These are phyloP conservation scores for Penicillium sp. DNA, from an alignment of 2,329 filamentous ascomycete species.

Conservation along the genomic window DNA sequence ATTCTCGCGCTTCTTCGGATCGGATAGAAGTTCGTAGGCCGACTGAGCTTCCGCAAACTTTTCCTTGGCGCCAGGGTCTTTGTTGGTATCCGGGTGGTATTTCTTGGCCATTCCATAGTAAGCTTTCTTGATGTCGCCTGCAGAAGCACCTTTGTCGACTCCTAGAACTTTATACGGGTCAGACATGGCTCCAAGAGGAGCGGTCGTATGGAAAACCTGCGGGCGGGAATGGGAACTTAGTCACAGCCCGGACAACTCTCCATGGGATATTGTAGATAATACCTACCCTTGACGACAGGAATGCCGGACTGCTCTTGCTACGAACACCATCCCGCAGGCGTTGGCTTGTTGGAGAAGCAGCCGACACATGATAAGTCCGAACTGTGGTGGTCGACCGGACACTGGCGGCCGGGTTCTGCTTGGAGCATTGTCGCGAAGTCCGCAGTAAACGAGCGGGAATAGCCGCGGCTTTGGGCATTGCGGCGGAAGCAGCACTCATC, in stretches of 20 bases:
- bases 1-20: constrained; percentile 83
- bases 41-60: constrained; percentile 87
- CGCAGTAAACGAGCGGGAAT: constrained; percentile 37
- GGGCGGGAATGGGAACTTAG: no score
- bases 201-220: constrained; percentile 39
- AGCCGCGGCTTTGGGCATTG: constrained; percentile 37
- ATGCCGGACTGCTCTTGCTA: constrained; percentile 22
- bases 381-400: constrained; percentile 29
- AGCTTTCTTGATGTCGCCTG: constrained; percentile 90
- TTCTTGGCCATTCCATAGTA: constrained; percentile 98
- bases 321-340: constrained; percentile 22
- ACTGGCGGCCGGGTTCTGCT: constrained; percentile 23
- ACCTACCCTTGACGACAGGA: constrained; percentile 28
- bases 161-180: constrained; percentile 85
- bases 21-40: constrained; percentile 86
- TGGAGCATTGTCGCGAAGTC: constrained; percentile 34
- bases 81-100: constrained; percentile 96
- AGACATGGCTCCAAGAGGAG: constrained; percentile 58
- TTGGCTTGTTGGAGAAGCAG: constrained; percentile 21
- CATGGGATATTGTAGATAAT: no score
- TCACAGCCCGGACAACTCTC: no score
- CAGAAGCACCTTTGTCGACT: constrained; percentile 68
- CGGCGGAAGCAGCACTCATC: no score
- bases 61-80: constrained; percentile 85
- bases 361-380: constrained; percentile 29